Conservation (phyloP, 805 yeast genomes). For the Sugiyamaella boreocaroliniensis region DNA sequence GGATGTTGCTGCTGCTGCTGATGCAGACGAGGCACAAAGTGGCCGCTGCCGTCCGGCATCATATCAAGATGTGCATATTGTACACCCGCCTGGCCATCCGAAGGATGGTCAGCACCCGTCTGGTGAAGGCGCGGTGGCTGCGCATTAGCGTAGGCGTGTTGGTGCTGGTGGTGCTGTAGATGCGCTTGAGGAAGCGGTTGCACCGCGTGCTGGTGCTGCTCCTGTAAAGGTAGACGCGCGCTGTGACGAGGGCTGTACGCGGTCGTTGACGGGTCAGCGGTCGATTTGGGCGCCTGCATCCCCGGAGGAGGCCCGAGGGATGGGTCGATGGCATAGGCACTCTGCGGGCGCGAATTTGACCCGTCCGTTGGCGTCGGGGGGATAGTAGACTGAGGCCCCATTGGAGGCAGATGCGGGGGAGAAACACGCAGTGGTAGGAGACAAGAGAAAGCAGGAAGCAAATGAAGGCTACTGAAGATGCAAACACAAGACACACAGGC, state of each 20-base stretch:
- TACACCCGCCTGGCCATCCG: not conserved
- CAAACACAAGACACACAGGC: too few species aligned
- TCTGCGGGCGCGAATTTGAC: not conserved
- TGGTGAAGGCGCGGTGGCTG: too few species aligned
- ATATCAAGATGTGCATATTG: not conserved
- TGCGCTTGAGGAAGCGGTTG: not conserved
- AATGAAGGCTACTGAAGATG: too few species aligned
- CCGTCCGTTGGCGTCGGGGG: not conserved
- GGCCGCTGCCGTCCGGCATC: not conserved
- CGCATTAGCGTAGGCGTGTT: not conserved
- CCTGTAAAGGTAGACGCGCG: slow-evolving; percentile 12
- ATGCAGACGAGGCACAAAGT: not conserved
- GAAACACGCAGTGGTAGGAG: not conserved
- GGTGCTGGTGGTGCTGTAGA: slow-evolving; percentile 19
- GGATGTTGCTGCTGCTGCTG: slow-evolving; percentile 6
- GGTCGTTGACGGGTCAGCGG: not conserved
- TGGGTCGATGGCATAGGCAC: slow-evolving; percentile 3
- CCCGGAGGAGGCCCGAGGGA: not conserved
- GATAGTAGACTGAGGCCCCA: not conserved
- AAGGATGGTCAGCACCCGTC: too few species aligned
- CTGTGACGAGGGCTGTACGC: not conserved
- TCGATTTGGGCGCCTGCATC: not conserved
- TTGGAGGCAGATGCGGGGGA: not conserved
- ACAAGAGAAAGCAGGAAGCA: not conserved
- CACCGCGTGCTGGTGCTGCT: slow-evolving; percentile 16